phyloP scores from a whole-genome alignment of 2,329 filamentous ascomycete species.

The Ceratocystis harringtonii region DNA sequence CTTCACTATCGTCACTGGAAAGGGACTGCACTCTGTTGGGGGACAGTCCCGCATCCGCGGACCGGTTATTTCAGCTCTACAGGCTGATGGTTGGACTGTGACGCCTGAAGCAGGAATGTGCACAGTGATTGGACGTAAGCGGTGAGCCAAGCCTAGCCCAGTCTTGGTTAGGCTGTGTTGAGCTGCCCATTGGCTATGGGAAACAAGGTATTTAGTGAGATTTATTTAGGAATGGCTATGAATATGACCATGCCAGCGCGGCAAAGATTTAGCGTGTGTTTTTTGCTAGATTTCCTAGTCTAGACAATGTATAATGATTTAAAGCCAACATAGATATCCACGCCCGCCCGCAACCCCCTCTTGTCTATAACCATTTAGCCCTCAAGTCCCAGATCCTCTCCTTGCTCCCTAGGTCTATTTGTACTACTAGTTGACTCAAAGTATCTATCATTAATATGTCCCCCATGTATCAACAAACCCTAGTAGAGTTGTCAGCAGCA shows the following conservation, averaged over 20 bases:
- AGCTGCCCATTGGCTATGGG: background rate
- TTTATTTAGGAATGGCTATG: background rate
- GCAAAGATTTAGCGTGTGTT: background rate
- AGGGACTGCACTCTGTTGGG: slow-evolving; percentile 62
- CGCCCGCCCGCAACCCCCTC: too few relatives aligned
- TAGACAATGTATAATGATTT: background rate
- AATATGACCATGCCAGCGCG: background rate
- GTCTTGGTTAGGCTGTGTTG: background rate
- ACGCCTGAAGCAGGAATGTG: slow-evolving; percentile 57
- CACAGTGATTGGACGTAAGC: slow-evolving; percentile 34
- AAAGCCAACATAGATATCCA: background rate
- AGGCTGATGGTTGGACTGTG: slow-evolving; percentile 70
- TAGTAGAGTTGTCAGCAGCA: slow-evolving; percentile 47
- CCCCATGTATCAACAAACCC: slow-evolving; percentile 49
- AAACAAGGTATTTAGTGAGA: background rate
- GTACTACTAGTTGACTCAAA: too few relatives aligned
- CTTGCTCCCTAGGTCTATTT: background rate
- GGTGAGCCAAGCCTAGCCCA: background rate
- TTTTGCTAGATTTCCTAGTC: background rate
- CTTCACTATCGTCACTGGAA: slow-evolving; percentile 66
- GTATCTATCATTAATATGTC: slow-evolving; percentile 23
- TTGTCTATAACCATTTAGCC: background rate
- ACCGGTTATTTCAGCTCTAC: slow-evolving; percentile 61
- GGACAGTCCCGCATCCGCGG: slow-evolving; percentile 63
- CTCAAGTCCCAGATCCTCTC: background rate